phyloP scores from a whole-genome alignment of 2,329 filamentous ascomycete genomes.

The Trichophyton simii region DNA sequence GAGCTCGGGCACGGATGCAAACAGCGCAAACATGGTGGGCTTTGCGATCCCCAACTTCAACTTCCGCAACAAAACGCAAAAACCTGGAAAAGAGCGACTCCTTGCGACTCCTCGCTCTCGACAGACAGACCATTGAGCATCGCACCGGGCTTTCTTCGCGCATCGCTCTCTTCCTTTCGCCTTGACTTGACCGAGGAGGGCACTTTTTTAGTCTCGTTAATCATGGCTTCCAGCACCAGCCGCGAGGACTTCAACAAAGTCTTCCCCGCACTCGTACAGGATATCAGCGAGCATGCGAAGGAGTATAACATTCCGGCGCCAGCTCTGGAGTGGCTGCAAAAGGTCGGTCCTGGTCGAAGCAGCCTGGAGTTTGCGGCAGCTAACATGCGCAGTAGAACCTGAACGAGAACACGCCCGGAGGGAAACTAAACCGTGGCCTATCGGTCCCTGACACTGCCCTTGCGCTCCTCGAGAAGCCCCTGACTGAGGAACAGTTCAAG shows the following conservation, averaged over 20 bases:
- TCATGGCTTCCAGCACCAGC: constrained; percentile 60
- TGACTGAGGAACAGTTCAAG: constrained; percentile 65
- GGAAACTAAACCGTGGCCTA: constrained; percentile 98
- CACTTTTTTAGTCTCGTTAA: not conserved
- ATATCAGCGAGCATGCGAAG: constrained; percentile 64
- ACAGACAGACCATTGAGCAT: not conserved
- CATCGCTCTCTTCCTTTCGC: not conserved
- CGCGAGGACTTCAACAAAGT: constrained; percentile 69
- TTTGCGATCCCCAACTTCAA: not conserved
- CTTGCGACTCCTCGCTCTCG: not conserved
- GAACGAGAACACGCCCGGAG: constrained; percentile 75
- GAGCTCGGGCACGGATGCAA: constrained; percentile 12
- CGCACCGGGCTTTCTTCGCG: not conserved
- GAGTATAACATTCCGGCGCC: constrained; percentile 71
- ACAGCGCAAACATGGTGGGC: constrained; percentile 19
- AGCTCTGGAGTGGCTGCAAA: constrained; percentile 75
- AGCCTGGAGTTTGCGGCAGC: not conserved
- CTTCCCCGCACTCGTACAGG: constrained; percentile 74
- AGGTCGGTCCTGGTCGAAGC: constrained; percentile 39
- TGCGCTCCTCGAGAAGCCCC: constrained; percentile 12
- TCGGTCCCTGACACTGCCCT: constrained; percentile 38
- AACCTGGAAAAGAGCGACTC: not conserved
- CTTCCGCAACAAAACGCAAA: too few species aligned
- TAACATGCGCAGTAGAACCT: constrained; percentile 48
- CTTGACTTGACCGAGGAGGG: not conserved